phyloP scores from a whole-genome alignment of 2,329 filamentous ascomycete genomes.

The Aspergillus proliferans region DNA sequence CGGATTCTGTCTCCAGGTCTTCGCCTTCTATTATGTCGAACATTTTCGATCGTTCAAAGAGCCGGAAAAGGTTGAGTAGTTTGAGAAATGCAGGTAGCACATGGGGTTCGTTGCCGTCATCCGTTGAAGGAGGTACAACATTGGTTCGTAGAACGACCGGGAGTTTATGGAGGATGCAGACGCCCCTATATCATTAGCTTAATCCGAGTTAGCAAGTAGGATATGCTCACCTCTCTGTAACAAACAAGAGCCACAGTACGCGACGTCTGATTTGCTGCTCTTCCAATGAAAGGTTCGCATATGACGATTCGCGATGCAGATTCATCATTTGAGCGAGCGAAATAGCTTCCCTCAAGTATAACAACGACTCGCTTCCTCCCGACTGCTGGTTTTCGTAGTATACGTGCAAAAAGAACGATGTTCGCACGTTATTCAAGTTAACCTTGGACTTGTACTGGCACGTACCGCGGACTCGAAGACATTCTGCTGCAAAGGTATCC shows the following conservation, averaged over 20 bases:
- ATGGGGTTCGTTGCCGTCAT: constrained; percentile 37
- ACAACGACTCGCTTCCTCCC: constrained; percentile 42
- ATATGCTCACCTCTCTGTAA: constrained; percentile 35
- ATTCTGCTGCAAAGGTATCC: constrained; percentile 31
- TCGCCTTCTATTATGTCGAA: constrained; percentile 42
- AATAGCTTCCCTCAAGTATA: constrained; percentile 48
- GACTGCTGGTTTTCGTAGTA: constrained; percentile 47
- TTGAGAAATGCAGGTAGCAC: constrained; percentile 47
- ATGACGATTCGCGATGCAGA: constrained; percentile 42
- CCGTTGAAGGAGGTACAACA: constrained; percentile 30
- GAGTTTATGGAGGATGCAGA: constrained; percentile 47
- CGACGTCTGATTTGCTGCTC: constrained; percentile 44
- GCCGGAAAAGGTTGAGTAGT: constrained; percentile 46
- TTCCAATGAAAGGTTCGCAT: constrained; percentile 26
- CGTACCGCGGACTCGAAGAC: constrained; percentile 24
- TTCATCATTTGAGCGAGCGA: constrained; percentile 47
- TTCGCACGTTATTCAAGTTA: constrained; percentile 40
- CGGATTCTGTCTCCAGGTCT: constrained; percentile 1
- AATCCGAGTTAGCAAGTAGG: background rate
- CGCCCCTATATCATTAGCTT: constrained; percentile 30
- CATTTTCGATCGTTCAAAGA: constrained; percentile 46
- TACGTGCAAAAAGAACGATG: constrained; percentile 49
- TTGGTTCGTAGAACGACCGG: constrained; percentile 43
- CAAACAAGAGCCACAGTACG: constrained; percentile 45
- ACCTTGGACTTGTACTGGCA: constrained; percentile 23